Base-by-base conservation (phyloP, 306 rosid genomes). In the Sicyos baderoa region DNA sequence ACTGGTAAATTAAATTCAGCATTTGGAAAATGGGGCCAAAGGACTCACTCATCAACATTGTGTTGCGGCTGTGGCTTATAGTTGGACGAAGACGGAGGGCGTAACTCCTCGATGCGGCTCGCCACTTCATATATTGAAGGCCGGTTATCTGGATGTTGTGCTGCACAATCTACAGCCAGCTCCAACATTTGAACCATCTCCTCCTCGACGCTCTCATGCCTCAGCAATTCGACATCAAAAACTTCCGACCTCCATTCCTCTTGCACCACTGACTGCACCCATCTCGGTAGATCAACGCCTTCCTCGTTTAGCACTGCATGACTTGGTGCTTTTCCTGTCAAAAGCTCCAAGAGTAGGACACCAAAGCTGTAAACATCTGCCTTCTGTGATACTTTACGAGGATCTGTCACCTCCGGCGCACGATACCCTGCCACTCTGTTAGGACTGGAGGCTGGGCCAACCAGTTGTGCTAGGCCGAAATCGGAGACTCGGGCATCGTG, bases 281-380 rank as follows among this genome's bases (percentile, higher is more conserved):
- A 86, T 79, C 91, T 84, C 0, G 88, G 88, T 15, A 86, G 87
- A 71, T 86, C 91, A 21, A 86, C 88, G 35, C 91, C 91, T 72
- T 86, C 91, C 78, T 86, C 91, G 9, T 82, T 82, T 74, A 82
- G 66, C 68, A 84, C 75, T 11, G 86, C 66, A 22, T 86, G 88
- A 37, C 86, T 82, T 0, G 91, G 91, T 58, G 91, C 85, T 70
- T 86, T 86, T 42, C 91, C 91, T 12, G 91, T 86, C 14, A 86
- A 78, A 50, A 86, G 91, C 40, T 86, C 91, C 77, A 86, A 78
- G 23, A 86, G 84, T 75, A 86, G 64, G 21, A 86, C 91, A 0
- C 91, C 91, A 7, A 86, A 86, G 74, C 91, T 84, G 71, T 86
- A 86, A 9, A 86, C 84, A 58, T 86, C 88, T 3, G 91, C 91